Base-by-base conservation (phyloP, 192 early-diverging fungal species). In the Rhizoclosmatium sp. region DNA sequence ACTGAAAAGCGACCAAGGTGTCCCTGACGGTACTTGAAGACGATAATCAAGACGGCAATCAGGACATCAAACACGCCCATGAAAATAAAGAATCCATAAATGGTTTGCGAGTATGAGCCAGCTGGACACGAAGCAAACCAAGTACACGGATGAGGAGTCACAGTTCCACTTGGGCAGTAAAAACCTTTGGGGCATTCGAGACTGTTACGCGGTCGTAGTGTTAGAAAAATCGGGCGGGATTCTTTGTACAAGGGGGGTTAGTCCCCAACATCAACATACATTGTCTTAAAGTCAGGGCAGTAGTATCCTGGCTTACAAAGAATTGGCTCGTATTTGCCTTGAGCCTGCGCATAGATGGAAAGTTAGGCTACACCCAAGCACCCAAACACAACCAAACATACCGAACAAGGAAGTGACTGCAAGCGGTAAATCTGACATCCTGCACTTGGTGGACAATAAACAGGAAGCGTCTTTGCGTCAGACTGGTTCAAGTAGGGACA, bases 251-350 rank as follows among this genome's bases (percentile, higher is more conserved):
- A 31, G 31, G 31, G 31, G 31, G 31, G 31, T 31, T 31, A 31
- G 31, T 31, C 31, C 31, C 31, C 31, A 31, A 31, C 31, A 41
- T 45, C 51, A n/a, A 41, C 21, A 59, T 41, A 73, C 74, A 82
- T 71, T n/a, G 82, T 83, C 12, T 59, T 46, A 19, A 81, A 70
- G 58, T 80, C 79, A 9, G 84, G 84, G 65, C 84, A 85, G 58
- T 84, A 85, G 64, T 72, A 85, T 44, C 86, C 86, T 21, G 54
- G 76, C 31, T 65, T 69, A 71, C 86, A 87, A 54, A 84, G 40
- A 21, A 76, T 76, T 2, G 86, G 86, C 66, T 87, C 86, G 59
- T 59, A 80, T 64, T 51, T 59, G 10, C 83, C 83, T 75, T 84
- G 83, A 3, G 83, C 71, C 83, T 84, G 64, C 10, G 60, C 10